Percentiles rank a stretch among this genome's conserved stretches.
Conservation (phyloP, 192 early-diverging fungal genomes). For the Linnemannia hyalina region DNA sequence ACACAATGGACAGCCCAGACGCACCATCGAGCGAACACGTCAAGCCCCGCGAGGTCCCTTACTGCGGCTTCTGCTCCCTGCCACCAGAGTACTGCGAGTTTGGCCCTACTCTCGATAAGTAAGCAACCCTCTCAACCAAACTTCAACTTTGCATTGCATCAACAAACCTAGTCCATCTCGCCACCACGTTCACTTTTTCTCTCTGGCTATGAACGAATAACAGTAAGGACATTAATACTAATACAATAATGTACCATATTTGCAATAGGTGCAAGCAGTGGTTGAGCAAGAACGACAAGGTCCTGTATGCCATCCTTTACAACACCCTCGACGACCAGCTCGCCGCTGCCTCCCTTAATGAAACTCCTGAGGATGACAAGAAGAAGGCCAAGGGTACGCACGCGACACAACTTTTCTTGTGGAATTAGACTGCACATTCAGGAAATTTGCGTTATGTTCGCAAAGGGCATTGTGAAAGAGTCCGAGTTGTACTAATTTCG, state of each 20-base stretch:
- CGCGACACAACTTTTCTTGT: background rate
- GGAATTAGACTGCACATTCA: background rate
- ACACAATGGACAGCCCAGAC: conserved; percentile 42
- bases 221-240: conserved; percentile 71
- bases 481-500: background rate
- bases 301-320: conserved; percentile 28
- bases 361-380: conserved; percentile 44
- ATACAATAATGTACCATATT: conserved; percentile 15
- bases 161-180: background rate
- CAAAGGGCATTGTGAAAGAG: background rate
- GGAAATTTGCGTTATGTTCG: background rate
- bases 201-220: background rate
- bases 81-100: conserved; percentile 90
- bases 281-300: conserved; percentile 48
- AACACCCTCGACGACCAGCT: conserved; percentile 48
- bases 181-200: conserved; percentile 49
- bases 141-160: background rate
- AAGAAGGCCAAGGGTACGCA: conserved; percentile 62
- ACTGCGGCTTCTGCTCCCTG: conserved; percentile 56
- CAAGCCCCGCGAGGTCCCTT: conserved; percentile 51
- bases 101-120: conserved; percentile 84
- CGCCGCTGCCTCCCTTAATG: conserved; percentile 33
- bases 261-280: conserved; percentile 50
- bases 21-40: conserved; percentile 54
- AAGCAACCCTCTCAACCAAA: conserved; percentile 5